A percentile compares a stretch with the other conserved stretches of the same genome.
Evolutionary conservation across 352 stramenopile species (phyloP).

Genomic region (Globisporangium solare): DNA sequence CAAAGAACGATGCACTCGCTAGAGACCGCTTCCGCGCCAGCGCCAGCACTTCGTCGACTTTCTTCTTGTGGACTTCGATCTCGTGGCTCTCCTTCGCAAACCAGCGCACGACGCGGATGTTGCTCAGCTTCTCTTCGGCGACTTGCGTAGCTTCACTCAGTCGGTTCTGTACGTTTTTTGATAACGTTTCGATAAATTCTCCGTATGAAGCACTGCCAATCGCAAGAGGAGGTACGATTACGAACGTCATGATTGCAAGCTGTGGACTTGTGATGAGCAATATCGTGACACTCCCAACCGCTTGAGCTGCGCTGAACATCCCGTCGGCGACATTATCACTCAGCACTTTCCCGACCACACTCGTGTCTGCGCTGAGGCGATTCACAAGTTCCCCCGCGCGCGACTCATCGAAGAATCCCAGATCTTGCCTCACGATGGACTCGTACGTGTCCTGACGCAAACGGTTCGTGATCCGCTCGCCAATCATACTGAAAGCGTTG

Average conservation of each 20-base stretch:
- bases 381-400: constrained; percentile 91
- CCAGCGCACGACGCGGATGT: constrained; percentile 91
- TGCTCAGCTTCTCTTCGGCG: constrained; percentile 90
- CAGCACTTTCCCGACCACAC: constrained; percentile 90
- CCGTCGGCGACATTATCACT: constrained; percentile 85
- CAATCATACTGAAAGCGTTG: constrained; percentile 84
- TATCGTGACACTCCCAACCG: constrained; percentile 82
- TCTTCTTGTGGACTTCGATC: constrained; percentile 43
- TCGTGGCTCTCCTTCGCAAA: constrained; percentile 83
- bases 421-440: constrained; percentile 83
- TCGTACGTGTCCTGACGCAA: constrained; percentile 75
- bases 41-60: constrained; percentile 20
- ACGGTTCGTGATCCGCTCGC: constrained; percentile 77
- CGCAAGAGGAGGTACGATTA: constrained; percentile 89
- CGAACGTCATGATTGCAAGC: constrained; percentile 88
- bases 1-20: constrained; percentile 37
- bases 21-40: no score
- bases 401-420: constrained; percentile 88
- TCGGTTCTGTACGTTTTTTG: constrained; percentile 86
- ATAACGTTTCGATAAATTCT: constrained; percentile 80
- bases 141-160: constrained; percentile 89
- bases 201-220: constrained; percentile 86
- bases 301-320: constrained; percentile 79
- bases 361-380: constrained; percentile 87
- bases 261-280: constrained; percentile 89